Evolutionary conservation across 768 basidiomycete genomes (phyloP).

Genomic region (Mycena galericulata): DNA sequence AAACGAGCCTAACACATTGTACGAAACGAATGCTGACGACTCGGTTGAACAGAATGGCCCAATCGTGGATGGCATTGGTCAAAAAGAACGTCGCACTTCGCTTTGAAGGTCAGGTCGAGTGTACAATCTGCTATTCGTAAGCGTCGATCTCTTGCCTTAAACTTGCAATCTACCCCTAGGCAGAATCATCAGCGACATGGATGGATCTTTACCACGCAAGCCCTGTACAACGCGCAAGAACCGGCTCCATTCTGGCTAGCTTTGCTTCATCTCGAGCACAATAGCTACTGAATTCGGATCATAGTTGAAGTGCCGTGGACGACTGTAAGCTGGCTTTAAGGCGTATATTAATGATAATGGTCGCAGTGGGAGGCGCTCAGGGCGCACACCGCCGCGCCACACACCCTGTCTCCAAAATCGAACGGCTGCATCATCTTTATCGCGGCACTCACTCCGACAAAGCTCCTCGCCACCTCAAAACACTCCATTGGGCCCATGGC

Average conservation of each 20-base stretch:
- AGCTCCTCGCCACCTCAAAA: conserved; percentile 91
- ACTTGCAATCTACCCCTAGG: conserved; percentile 6
- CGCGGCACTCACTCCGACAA: conserved; percentile 79
- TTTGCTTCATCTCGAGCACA: too few relatives aligned
- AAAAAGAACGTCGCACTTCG: conserved; percentile 95
- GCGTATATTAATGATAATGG: conserved; percentile 8
- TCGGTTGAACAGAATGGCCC: conserved; percentile 84
- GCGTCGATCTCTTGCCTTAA: conserved; percentile 38
- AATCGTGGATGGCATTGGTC: conserved; percentile 86
- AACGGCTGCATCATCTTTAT: conserved; percentile 99
- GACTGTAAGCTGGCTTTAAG: conserved; percentile 60
- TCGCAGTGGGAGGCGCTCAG: conserved; percentile 81
- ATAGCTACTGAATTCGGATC: too few relatives aligned
- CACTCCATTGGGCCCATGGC: conserved; percentile 95
- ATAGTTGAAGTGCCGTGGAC: conserved; percentile 99
- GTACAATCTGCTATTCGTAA: conserved; percentile 96
- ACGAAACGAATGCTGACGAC: too few relatives aligned
- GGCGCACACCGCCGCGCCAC: conserved; percentile 77
- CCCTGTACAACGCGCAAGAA: conserved; percentile 96
- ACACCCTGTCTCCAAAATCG: conserved; percentile 90
- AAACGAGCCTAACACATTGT: too few relatives aligned
- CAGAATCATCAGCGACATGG: conserved; percentile 92
- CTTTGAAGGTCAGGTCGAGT: conserved; percentile 96
- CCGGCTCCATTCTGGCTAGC: conserved; percentile 90
- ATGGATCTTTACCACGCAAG: conserved; percentile 88